Percentiles rank a stretch among this genome's conserved stretches.
Conservation (phyloP, 306 rosid species). For the Trichosanthes cucumerina region DNA sequence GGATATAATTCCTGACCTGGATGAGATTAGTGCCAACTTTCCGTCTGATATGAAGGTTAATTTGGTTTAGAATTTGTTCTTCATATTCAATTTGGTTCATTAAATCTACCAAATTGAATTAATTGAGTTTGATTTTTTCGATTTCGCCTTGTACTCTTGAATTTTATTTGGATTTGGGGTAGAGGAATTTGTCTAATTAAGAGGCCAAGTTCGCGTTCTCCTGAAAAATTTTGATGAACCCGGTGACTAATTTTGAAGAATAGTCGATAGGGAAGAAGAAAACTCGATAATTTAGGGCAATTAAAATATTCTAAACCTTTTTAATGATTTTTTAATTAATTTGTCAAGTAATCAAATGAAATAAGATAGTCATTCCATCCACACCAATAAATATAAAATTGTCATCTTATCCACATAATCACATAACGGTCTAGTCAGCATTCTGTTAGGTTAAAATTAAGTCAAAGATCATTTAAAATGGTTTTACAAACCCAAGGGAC, state of each 20-base stretch:
- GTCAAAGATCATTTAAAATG: too few species aligned
- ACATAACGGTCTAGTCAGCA: too few species aligned
- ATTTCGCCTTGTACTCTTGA: not conserved
- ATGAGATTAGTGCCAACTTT: conserved; percentile 47
- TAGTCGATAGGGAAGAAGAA: too few species aligned
- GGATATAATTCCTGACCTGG: conserved; percentile 63
- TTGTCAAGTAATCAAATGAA: too few species aligned
- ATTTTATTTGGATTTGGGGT: not conserved
- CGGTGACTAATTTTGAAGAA: not conserved
- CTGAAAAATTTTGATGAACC: not conserved
- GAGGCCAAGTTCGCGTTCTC: not conserved
- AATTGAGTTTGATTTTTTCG: not conserved
- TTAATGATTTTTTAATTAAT: too few species aligned
- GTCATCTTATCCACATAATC: too few species aligned
- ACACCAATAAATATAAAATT: too few species aligned
- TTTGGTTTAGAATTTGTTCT: not conserved
- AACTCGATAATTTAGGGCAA: too few species aligned
- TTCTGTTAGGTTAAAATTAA: too few species aligned
- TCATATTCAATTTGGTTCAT: not conserved
- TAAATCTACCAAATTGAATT: not conserved
- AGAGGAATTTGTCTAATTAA: not conserved
- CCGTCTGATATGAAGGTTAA: conserved; percentile 74
- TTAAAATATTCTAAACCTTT: too few species aligned
- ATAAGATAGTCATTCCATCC: too few species aligned
- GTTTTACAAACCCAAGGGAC: too few species aligned